phyloP scores from a whole-genome alignment of 768 basidiomycete genomes.

The Dacryopinax spathularia region DNA sequence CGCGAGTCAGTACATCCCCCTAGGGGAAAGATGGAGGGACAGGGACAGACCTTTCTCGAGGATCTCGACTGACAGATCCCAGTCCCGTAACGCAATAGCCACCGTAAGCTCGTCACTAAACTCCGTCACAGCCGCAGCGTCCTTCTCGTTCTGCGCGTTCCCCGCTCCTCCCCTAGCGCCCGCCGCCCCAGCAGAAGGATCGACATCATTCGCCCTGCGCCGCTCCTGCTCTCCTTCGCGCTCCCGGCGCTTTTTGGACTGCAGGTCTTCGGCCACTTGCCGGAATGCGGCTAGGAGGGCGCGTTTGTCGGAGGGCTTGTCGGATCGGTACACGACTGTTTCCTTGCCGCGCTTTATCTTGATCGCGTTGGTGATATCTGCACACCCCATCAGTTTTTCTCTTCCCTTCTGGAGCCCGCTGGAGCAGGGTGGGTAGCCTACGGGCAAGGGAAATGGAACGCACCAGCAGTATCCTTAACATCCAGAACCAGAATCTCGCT shows the following conservation, averaged over 20 bases:
- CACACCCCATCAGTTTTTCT: conserved; percentile 6
- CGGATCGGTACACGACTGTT: conserved; percentile 84
- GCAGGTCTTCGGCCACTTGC: conserved; percentile 82
- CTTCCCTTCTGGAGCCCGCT: too few relatives aligned
- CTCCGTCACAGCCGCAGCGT: conserved; percentile 76
- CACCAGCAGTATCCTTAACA: conserved; percentile 87
- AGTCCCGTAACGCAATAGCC: conserved; percentile 74
- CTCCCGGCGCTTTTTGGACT: conserved; percentile 78
- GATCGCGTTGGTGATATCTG: conserved; percentile 81
- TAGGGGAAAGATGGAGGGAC: background rate
- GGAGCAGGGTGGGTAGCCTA: background rate
- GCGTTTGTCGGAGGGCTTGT: conserved; percentile 72
- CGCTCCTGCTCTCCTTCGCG: conserved; percentile 87
- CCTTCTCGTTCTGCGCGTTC: conserved; percentile 65
- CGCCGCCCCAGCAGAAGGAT: conserved; percentile 46
- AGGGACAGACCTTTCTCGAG: conserved; percentile 57
- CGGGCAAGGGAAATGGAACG: conserved; percentile 17
- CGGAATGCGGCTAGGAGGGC: conserved; percentile 70
- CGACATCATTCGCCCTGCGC: conserved; percentile 50
- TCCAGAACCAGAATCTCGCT: conserved; percentile 91
- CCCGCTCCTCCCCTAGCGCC: conserved; percentile 35
- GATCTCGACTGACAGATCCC: conserved; percentile 72
- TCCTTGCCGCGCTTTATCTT: conserved; percentile 90
- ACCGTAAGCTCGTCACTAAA: conserved; percentile 87
- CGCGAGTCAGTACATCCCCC: background rate